Evolutionary conservation across 2,329 filamentous ascomycete species (phyloP).

Genomic region (Cercospora nicotianae): DNA sequence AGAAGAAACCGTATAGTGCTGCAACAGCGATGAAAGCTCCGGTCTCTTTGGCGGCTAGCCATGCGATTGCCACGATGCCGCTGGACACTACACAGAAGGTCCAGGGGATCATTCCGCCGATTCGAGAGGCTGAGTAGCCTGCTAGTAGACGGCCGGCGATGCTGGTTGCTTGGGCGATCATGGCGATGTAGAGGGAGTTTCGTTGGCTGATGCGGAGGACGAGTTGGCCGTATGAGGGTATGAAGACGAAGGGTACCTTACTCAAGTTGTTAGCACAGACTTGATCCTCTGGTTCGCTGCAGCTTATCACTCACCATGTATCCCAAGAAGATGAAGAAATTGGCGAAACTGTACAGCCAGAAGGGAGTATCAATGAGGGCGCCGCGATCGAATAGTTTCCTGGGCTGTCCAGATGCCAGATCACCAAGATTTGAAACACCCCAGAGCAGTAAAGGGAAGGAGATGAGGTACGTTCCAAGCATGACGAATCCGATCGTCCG

Average conservation of each 20-base stretch:
- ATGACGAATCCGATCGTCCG: conserved; percentile 61
- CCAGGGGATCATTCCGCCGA: conserved; percentile 57
- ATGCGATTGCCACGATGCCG: conserved; percentile 54
- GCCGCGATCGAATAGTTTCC: conserved; percentile 41
- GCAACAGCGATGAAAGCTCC: conserved; percentile 46
- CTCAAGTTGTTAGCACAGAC: too few relatives aligned
- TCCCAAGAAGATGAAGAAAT: conserved; percentile 36
- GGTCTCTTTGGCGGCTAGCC: conserved; percentile 52
- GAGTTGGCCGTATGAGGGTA: conserved; percentile 41
- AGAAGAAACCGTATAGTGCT: conserved; percentile 48
- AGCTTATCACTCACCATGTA: conserved; percentile 2
- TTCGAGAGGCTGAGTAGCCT: conserved; percentile 50
- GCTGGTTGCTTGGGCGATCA: conserved; percentile 59
- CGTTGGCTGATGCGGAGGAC: conserved; percentile 46
- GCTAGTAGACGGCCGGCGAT: conserved; percentile 55
- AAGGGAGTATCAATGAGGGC: conserved; percentile 46
- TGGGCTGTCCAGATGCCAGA: conserved; percentile 28
- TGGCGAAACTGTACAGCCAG: conserved; percentile 38
- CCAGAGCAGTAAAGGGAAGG: conserved; percentile 41
- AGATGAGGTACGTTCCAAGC: conserved; percentile 44
- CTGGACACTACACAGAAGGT: conserved; percentile 51
- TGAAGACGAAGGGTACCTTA: conserved; percentile 45
- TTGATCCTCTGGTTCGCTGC: too few relatives aligned
- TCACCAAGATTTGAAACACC: conserved; percentile 36
- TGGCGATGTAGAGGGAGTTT: conserved; percentile 55